These are phyloP conservation scores for Mollisia scopiformis DNA, from an alignment of 2,329 filamentous ascomycete genomes.

Conservation along the genomic window DNA sequence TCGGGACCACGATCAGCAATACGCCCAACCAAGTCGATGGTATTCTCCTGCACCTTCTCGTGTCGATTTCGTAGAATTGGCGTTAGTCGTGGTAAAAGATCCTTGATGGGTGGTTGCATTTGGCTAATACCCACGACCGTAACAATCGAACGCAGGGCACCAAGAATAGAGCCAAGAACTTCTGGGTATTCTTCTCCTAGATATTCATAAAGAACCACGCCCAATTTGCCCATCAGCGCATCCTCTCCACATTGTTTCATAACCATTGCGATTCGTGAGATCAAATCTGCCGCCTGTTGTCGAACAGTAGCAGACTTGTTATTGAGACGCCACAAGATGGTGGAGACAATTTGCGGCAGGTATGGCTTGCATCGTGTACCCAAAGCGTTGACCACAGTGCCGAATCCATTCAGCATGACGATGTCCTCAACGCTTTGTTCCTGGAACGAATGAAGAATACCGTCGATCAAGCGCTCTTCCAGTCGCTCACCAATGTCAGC, in stretches of 20 bases:
- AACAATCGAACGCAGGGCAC: constrained; percentile 92
- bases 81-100: constrained; percentile 89
- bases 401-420: constrained; percentile 95
- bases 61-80: constrained; percentile 98
- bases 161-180: constrained; percentile 93
- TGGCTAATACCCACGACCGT: constrained; percentile 97
- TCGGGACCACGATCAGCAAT: constrained; percentile 97
- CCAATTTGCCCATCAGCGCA: constrained; percentile 91
- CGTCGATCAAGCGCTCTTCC: constrained; percentile 92
- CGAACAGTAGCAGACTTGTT: constrained; percentile 97
- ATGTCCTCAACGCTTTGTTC: constrained; percentile 97
- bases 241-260: constrained; percentile 99
- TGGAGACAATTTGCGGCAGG: constrained; percentile 93
- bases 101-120: constrained; percentile 98
- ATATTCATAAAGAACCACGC: constrained; percentile 95
- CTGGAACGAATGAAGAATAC: constrained; percentile 94
- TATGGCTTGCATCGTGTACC: constrained; percentile 95
- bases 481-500: constrained; percentile 92
- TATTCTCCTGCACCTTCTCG: constrained; percentile 99
- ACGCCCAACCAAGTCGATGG: constrained; percentile 95
- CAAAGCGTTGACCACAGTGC: constrained; percentile 94
- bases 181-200: constrained; percentile 98
- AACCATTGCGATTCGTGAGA: constrained; percentile 95
- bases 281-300: constrained; percentile 94
- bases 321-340: constrained; percentile 94